Percentiles rank a stretch among this genome's conserved stretches.
phyloP scores from a whole-genome alignment of 2,329 filamentous ascomycete genomes.

The Iodosphaeria phyllophila region DNA sequence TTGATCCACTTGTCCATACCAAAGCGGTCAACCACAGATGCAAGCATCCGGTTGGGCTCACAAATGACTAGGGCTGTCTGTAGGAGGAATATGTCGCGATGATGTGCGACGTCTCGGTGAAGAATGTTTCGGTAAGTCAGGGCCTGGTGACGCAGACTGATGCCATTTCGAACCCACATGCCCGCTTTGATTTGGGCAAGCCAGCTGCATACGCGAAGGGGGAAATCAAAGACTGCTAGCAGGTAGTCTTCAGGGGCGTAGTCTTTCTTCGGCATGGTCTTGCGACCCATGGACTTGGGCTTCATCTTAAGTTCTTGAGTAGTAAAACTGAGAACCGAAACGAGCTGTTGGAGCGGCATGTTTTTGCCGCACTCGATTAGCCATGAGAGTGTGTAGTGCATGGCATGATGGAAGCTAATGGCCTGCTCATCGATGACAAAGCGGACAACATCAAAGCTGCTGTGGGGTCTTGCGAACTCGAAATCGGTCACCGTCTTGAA shows the following conservation, averaged over 20 bases:
- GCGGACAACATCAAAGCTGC: slow-evolving; percentile 53
- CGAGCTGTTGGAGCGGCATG: slow-evolving; percentile 49
- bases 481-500: slow-evolving; percentile 67
- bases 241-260: slow-evolving; percentile 58
- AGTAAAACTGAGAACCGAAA: slow-evolving; percentile 51
- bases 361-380: slow-evolving; percentile 74
- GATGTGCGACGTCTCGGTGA: slow-evolving; percentile 81
- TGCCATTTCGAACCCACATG: slow-evolving; percentile 97
- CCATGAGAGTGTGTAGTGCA: slow-evolving; percentile 95
- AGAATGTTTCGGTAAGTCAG: slow-evolving; percentile 80
- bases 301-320: slow-evolving; percentile 49
- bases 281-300: slow-evolving; percentile 41
- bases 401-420: slow-evolving; percentile 92
- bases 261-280: slow-evolving; percentile 34
- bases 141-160: slow-evolving; percentile 89
- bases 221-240: slow-evolving; percentile 80
- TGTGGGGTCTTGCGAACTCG: slow-evolving; percentile 49
- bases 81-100: slow-evolving; percentile 83
- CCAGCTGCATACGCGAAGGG: slow-evolving; percentile 87
- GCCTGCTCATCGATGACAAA: slow-evolving; percentile 78
- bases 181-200: slow-evolving; percentile 94
- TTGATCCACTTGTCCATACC: slow-evolving; percentile 77
- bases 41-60: slow-evolving; percentile 64
- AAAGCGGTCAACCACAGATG: slow-evolving; percentile 81
- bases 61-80: slow-evolving; percentile 83